Base-by-base conservation (phyloP, 148 eudicot genomes). In the Suaeda aralocaspica region DNA sequence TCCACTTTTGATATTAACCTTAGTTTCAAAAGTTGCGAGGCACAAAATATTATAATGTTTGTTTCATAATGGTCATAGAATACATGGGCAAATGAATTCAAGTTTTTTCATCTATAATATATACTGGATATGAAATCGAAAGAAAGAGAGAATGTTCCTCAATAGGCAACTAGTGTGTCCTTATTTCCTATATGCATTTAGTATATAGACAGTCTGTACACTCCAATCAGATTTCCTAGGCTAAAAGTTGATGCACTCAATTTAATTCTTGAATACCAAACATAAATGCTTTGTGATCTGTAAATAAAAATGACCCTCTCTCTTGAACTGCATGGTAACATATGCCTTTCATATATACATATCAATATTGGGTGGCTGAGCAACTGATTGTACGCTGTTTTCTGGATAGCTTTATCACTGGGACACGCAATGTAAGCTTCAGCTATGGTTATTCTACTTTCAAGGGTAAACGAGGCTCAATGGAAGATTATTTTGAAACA, bases 381-480 rank as follows among this genome's bases (percentile, higher is more conserved):
- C 15, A 28, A 29, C 65, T 76, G 13, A 75, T 55, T 30, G 33
- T 52, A 4, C 9, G 1, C 68, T 76, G 49, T 50, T 55, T 70
- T 68, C 34, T 72, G 64, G 36, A 71, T 78, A 86, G 90, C 76
- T 86, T 84, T 73, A 81, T 88, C 63, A 58, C 79, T 42, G 87
- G 88, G 53, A 76, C 71, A 48, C 31, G 22, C 48, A 82, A 83
- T 63, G 71, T 78, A 60, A 79, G 66, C 64, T 84, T 91, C 76
- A 91, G 91, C 81, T 91, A 86, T 84, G 96, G 96, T 60, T 91
- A 91, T 84, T 82, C 88, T 19, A 86, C 85, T 79, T 91, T 86
- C 82, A 83, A 82, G 80, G 96, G 96, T 6, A 88, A 88, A 72
- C 79, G 96, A 59, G 77, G 89, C 22, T 81, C 91, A 48, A 91